Evolutionary conservation across 129 eudicot species (phyloP).

Genomic region (Tagetes erecta): DNA sequence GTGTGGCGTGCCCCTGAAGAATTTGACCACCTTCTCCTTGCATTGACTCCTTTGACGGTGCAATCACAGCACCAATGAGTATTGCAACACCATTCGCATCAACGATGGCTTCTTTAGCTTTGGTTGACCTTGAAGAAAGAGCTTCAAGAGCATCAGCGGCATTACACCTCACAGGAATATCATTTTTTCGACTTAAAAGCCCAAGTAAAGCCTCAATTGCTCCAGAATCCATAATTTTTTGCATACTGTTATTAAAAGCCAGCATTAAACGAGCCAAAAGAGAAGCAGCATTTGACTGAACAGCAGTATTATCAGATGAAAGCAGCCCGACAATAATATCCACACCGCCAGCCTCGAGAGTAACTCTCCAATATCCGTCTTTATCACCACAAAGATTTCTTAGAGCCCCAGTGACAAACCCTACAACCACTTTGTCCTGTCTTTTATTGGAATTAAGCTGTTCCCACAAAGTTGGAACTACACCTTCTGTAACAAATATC

Average conservation of each 20-base stretch:
- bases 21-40: slow-evolving; percentile 68
- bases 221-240: slow-evolving; percentile 69
- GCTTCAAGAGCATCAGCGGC: slow-evolving; percentile 83
- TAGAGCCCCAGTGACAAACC: slow-evolving; percentile 72
- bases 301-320: slow-evolving; percentile 53
- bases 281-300: slow-evolving; percentile 83
- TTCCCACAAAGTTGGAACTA: slow-evolving; percentile 80
- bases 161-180: slow-evolving; percentile 70
- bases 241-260: slow-evolving; percentile 62
- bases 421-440: slow-evolving; percentile 73
- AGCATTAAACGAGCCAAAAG: slow-evolving; percentile 67
- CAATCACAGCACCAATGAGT: slow-evolving; percentile 70
- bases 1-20: slow-evolving; percentile 64
- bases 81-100: slow-evolving; percentile 61
- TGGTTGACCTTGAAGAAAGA: slow-evolving; percentile 53
- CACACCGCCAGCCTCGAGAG: slow-evolving; percentile 80
- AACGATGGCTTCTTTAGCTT: slow-evolving; percentile 55
- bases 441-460: slow-evolving; percentile 48
- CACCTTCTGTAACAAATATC: slow-evolving; percentile 79
- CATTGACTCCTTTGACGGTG: slow-evolving; percentile 83
- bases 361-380: slow-evolving; percentile 74
- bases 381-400: slow-evolving; percentile 77
- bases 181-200: slow-evolving; percentile 56
- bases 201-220: slow-evolving; percentile 57
- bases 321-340: slow-evolving; percentile 71